Evolutionary conservation across 2,329 filamentous ascomycete species (phyloP).

Genomic region (Botrytis deweyae): DNA sequence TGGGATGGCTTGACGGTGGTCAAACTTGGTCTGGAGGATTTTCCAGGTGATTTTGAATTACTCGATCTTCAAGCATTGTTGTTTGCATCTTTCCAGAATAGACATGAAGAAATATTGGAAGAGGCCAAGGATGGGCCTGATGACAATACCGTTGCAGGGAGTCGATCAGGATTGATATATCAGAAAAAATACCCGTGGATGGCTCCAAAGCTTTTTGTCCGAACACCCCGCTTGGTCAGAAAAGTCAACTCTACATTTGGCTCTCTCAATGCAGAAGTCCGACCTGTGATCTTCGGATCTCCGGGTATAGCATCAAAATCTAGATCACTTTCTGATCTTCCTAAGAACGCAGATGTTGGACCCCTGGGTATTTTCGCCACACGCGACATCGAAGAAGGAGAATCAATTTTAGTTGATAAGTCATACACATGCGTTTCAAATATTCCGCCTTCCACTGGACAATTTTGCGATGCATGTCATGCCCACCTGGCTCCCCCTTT

Average conservation of each 20-base stretch:
- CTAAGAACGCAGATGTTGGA: conserved; percentile 29
- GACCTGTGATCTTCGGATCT: conserved; percentile 27
- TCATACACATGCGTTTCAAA: conserved; percentile 26
- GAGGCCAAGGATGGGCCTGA: background rate
- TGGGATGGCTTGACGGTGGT: conserved; percentile 31
- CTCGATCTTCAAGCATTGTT: conserved; percentile 14
- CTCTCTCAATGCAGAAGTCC: conserved; percentile 22
- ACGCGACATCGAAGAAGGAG: conserved; percentile 30
- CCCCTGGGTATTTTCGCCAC: conserved; percentile 35
- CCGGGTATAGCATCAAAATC: background rate
- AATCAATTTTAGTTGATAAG: conserved; percentile 32
- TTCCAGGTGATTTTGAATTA: conserved; percentile 28
- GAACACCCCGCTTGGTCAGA: conserved; percentile 28
- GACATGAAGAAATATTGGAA: background rate
- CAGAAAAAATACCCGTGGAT: conserved; percentile 37
- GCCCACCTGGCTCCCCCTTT: conserved; percentile 27
- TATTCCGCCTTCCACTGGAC: conserved; percentile 22
- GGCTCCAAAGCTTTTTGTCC: conserved; percentile 25
- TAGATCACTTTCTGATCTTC: background rate
- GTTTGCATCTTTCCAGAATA: conserved; percentile 22
- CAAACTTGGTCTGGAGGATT: conserved; percentile 21
- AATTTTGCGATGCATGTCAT: conserved; percentile 36
- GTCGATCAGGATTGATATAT: conserved; percentile 29
- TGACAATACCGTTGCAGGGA: conserved; percentile 1
- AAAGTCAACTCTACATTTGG: conserved; percentile 28